Evolutionary conservation across 2,329 filamentous ascomycete species (phyloP).

Genomic region (Penicillium sp.): DNA sequence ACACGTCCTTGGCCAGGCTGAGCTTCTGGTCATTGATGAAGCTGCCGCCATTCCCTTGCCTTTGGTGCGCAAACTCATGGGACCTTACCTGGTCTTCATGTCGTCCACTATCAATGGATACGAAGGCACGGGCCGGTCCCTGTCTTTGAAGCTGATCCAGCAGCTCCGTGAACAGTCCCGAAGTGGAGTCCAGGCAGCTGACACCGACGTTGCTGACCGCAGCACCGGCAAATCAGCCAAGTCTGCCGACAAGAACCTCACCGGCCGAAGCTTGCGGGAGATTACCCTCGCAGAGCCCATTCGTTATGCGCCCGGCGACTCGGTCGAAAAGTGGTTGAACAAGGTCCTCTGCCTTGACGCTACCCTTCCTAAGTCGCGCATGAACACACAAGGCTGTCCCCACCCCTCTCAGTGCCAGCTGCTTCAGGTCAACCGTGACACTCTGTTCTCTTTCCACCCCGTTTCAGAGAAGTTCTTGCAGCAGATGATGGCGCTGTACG

Average conservation of each 20-base stretch:
- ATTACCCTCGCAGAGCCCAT: slow-evolving; percentile 94
- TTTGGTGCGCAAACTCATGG: slow-evolving; percentile 89
- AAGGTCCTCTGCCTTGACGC: slow-evolving; percentile 90
- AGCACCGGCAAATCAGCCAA: slow-evolving; percentile 74
- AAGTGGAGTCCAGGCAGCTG: slow-evolving; percentile 58
- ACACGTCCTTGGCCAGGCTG: slow-evolving; percentile 91
- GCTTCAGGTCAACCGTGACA: slow-evolving; percentile 92
- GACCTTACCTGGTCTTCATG: slow-evolving; percentile 98
- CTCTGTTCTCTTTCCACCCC: slow-evolving; percentile 95
- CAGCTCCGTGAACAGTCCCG: slow-evolving; percentile 92
- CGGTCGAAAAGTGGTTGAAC: slow-evolving; percentile 96
- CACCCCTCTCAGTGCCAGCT: slow-evolving; percentile 91
- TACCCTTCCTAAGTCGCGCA: slow-evolving; percentile 76
- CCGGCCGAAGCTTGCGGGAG: slow-evolving; percentile 81
- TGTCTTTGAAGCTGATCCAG: slow-evolving; percentile 95
- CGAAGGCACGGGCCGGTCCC: slow-evolving; percentile 90
- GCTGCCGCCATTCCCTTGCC: slow-evolving; percentile 94
- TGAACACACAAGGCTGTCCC: slow-evolving; percentile 75
- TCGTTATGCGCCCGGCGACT: slow-evolving; percentile 85
- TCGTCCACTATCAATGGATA: slow-evolving; percentile 99
- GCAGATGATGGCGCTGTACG: slow-evolving; percentile 97
- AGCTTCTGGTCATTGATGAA: slow-evolving; percentile 94
- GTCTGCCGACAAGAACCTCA: slow-evolving; percentile 58
- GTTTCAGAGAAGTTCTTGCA: slow-evolving; percentile 97
- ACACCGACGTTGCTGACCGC: slow-evolving; percentile 72